Evolutionary conservation across 148 eudicot genomes (phyloP), one percentile per base, ranked within the genome.

Genomic region (Limonium bicolor): DNA sequence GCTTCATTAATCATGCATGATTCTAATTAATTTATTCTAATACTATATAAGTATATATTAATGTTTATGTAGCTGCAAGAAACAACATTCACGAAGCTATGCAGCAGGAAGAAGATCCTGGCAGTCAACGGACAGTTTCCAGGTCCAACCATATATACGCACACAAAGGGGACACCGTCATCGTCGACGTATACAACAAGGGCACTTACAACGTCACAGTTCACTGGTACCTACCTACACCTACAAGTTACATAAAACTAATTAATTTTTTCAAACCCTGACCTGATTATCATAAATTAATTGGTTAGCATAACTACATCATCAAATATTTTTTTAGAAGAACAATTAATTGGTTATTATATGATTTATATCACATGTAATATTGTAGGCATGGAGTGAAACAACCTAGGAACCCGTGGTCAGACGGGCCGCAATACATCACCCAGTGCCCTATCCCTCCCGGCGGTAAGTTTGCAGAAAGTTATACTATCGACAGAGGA

Each of bases 321-420:
- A n/a, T n/a, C n/a, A n/a, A n/a, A n/a, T n/a, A n/a, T n/a, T n/a
- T n/a, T n/a, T n/a, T n/a, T n/a, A n/a, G n/a, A n/a, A n/a, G n/a
- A n/a, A n/a, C n/a, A n/a, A n/a, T n/a, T n/a, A n/a, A n/a, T n/a
- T n/a, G n/a, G n/a, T n/a, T n/a, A n/a, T n/a, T n/a, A n/a, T n/a
- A n/a, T n/a, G n/a, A n/a, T n/a, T n/a, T n/a, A n/a, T n/a, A n/a
- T n/a, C n/a, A n/a, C n/a, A n/a, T n/a, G n/a, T n/a, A n/a, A n/a
- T n/a, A n/a, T n/a, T n/a, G n/a, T n/a, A n/a, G 48, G 48, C 48
- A 43, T 7, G 48, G 48, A 43, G 31, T 43, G 11, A 43, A 43
- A 31, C 48, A 5, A 43, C 48, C 31, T 3, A 24, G 48, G 5
- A 3, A 43, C 18, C 48, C 48, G 16, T 43, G 48, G 48, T 43